Evolutionary conservation across 305 asterid genomes (phyloP), one percentile per base, ranked within the genome.

Genomic region (Fraxinus nigra): DNA sequence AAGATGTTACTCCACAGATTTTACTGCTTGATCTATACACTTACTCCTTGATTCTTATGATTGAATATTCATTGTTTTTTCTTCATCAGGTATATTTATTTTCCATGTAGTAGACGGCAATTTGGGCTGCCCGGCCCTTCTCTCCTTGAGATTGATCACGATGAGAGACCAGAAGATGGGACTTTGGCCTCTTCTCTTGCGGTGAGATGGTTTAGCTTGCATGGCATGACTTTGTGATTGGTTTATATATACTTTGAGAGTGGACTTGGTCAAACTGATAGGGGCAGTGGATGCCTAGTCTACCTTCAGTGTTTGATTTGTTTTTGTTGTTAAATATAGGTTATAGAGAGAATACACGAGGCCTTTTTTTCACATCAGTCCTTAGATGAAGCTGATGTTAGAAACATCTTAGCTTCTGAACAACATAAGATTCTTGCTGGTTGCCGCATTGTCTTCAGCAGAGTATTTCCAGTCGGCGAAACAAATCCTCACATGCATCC

Each of bases 111-210:
- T 86, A 87, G 99, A 79, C 93, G 98, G 69, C 99, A 96, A 82
- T 93, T 94, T 86, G 99, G 99, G 82, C 93, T 96, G 75, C 87
- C 90, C 18, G 98, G 99, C 75, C 98, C 97, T 63, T 96, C 99
- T 85, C 95, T 96, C 59, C 97, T 96, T 79, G 99, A 96, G 91
- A 93, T 94, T 75, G 98, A 94, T 90, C 98, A 93, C 72, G 99
- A 96, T 79, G 99, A 96, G 92, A 92, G 99, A 85, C 93, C 95
- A 61, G 99, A 96, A 90, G 95, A 92, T 80, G 99, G 99, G 82
- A 96, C 97, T 13, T 85, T 96, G 90, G 98, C 98, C 28, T 89
- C 98, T 83, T 92, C 90, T 84, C 89, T 94, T 84, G 84, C 94
- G 90, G 99, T 95, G 89, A 93, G 97, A 80, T 79, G 76, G 40